Percentiles rank a stretch among this genome's conserved stretches.
Evolutionary conservation across 495 filamentous ascomycete species (phyloP).

Genomic region (Aspergillus indologenus): DNA sequence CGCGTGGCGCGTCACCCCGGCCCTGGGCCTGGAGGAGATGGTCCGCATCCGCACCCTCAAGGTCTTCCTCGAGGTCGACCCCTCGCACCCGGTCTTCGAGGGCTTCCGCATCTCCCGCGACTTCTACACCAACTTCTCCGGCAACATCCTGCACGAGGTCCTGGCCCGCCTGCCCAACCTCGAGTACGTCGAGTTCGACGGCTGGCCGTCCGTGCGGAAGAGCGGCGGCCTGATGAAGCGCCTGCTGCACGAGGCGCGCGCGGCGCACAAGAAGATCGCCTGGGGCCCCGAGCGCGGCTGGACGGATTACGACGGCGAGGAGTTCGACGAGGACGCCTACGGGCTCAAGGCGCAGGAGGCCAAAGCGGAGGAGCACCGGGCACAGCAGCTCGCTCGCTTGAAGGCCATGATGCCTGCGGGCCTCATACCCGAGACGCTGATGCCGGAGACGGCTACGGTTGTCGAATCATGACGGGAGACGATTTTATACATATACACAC

Average conservation of each 20-base stretch:
- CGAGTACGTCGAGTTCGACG: constrained; percentile 70
- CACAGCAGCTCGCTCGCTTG: background rate
- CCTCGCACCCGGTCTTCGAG: constrained; percentile 66
- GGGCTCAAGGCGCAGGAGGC: constrained; percentile 9
- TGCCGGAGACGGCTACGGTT: background rate
- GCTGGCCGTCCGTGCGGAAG: constrained; percentile 65
- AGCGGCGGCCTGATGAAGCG: constrained; percentile 67
- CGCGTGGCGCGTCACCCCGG: constrained; percentile 65
- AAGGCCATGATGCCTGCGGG: background rate
- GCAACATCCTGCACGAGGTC: constrained; percentile 54
- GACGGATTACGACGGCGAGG: constrained; percentile 39
- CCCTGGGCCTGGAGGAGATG: constrained; percentile 65
- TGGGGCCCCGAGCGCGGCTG: constrained; percentile 74
- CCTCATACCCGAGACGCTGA: background rate
- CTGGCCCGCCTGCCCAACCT: constrained; percentile 58
- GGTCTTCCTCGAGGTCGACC: constrained; percentile 77
- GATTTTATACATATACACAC: background rate
- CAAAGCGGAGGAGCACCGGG: background rate
- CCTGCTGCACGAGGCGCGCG: constrained; percentile 53
- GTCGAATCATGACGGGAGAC: background rate
- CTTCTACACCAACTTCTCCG: constrained; percentile 74
- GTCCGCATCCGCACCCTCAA: constrained; percentile 58
- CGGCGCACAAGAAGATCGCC: constrained; percentile 50
- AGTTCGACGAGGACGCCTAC: constrained; percentile 15
- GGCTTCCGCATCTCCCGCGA: constrained; percentile 66